Percentiles rank a stretch among this genome's conserved stretches.
phyloP scores from a whole-genome alignment of 1,139 yeast species.

The Zygotorulaspora mrakii region DNA sequence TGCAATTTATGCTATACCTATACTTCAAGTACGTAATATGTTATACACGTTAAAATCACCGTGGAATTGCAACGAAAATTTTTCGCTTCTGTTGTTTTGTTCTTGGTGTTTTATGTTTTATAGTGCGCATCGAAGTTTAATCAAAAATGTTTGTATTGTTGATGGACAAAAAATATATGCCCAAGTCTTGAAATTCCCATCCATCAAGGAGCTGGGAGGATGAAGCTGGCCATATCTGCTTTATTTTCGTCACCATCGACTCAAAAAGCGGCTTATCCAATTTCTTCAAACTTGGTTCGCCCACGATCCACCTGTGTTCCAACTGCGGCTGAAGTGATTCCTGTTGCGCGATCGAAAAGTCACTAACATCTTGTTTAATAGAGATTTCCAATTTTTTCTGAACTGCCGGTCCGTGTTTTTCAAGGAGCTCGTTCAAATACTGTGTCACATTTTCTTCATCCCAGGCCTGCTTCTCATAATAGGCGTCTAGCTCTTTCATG shows the following conservation, averaged over 20 bases:
- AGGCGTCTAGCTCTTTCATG: neutral
- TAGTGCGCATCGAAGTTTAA: slow-evolving; percentile 3
- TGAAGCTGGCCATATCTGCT: slow-evolving; percentile 6
- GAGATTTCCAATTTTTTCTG: slow-evolving; percentile 3
- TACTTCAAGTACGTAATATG: neutral
- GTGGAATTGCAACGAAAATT: neutral
- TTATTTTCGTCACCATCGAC: slow-evolving; percentile 7
- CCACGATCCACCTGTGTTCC: slow-evolving; percentile 11
- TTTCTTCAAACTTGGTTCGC: slow-evolving; percentile 9
- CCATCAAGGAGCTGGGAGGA: slow-evolving; percentile 2
- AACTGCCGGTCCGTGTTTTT: slow-evolving; percentile 11
- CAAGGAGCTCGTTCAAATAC: slow-evolving; percentile 8
- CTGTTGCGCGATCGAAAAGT: neutral
- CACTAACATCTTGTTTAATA: slow-evolving; percentile 3
- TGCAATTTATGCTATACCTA: neutral
- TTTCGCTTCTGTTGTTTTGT: neutral
- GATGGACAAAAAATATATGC: slow-evolving; percentile 11
- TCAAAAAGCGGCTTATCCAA: slow-evolving; percentile 9
- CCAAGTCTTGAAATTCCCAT: slow-evolving; percentile 8
- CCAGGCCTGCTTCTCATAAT: slow-evolving; percentile 1
- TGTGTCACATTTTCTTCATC: slow-evolving; percentile 5
- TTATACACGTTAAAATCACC: no score
- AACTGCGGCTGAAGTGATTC: neutral
- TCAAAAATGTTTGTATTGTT: slow-evolving; percentile 14
- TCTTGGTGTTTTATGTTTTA: slow-evolving; percentile 1